These are phyloP conservation scores for Solanum sejunctum DNA, from an alignment of 257 asterid genomes.

Conservation along the genomic window DNA sequence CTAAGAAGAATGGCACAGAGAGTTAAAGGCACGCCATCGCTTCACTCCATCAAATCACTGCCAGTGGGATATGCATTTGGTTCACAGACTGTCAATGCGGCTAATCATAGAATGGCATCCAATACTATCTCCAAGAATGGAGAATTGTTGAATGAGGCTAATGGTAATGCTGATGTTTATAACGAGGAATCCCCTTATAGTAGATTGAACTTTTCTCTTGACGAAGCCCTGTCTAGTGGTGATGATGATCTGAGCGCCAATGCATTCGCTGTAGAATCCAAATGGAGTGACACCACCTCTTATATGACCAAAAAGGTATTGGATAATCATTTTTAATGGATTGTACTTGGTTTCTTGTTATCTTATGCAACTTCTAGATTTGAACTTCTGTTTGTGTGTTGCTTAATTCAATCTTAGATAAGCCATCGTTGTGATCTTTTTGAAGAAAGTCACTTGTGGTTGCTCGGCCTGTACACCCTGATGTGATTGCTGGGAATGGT, in stretches of 20 bases:
- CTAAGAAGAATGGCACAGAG: constrained; percentile 37
- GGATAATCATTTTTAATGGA: not conserved
- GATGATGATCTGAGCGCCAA: constrained; percentile 35
- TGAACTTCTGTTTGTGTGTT: not conserved
- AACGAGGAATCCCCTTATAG: constrained; percentile 73
- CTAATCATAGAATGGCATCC: constrained; percentile 17
- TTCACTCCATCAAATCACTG: constrained; percentile 62
- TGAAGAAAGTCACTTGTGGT: not conserved
- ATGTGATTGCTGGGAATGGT: not conserved
- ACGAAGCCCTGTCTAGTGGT: constrained; percentile 31
- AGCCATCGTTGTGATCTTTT: not conserved
- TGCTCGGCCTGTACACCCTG: not conserved
- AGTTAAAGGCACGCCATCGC: constrained; percentile 23
- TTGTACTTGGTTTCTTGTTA: not conserved
- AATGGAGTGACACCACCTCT: constrained; percentile 77
- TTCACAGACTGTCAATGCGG: constrained; percentile 3
- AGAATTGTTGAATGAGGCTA: constrained; percentile 18
- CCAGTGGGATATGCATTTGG: constrained; percentile 50
- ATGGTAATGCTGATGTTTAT: constrained; percentile 27
- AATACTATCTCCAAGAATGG: constrained; percentile 27
- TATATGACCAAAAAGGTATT: constrained; percentile 66
- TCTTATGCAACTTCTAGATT: not conserved
- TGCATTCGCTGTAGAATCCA: constrained; percentile 34
- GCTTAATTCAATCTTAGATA: not conserved
- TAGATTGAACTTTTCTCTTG: constrained; percentile 31